A percentile compares a stretch with the other conserved stretches of the same genome.
phyloP scores from a whole-genome alignment of 2,329 filamentous ascomycete species.

The Exophiala spinifera region DNA sequence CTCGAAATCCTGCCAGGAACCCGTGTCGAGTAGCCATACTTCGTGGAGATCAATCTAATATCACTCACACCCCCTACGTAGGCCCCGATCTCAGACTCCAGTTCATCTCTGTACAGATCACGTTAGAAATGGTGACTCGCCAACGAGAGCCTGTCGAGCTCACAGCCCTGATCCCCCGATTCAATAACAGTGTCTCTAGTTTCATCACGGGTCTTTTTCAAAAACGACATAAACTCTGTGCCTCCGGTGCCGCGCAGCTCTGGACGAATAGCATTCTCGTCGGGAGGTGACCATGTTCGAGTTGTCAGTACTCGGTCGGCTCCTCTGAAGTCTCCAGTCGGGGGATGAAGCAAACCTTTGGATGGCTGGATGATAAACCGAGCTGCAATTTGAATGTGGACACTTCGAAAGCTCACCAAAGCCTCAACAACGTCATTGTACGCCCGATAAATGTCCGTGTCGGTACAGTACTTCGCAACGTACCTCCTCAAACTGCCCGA shows the following conservation, averaged over 20 bases:
- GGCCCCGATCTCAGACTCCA: too few relatives aligned
- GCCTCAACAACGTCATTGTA: neutral
- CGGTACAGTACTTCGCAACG: neutral
- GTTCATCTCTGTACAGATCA: conserved; percentile 2
- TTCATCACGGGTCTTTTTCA: conserved; percentile 52
- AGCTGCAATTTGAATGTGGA: neutral
- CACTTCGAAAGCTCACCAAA: neutral
- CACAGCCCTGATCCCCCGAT: too few relatives aligned
- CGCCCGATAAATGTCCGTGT: neutral
- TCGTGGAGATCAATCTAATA: neutral
- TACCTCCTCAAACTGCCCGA: neutral
- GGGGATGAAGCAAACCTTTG: neutral
- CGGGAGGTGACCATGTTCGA: neutral
- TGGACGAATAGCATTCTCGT: too few relatives aligned
- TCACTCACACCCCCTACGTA: neutral
- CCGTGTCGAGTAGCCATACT: neutral
- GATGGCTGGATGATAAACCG: neutral
- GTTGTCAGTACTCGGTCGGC: neutral
- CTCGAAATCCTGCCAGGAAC: neutral
- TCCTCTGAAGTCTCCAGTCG: neutral
- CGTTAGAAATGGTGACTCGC: too few relatives aligned
- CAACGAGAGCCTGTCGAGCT: too few relatives aligned
- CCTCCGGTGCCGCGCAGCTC: conserved; percentile 53
- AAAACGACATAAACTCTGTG: conserved; percentile 52
- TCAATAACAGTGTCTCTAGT: too few relatives aligned